Conservation (phyloP, 1,284 basidiomycete species). For the Trametes pubescens region DNA sequence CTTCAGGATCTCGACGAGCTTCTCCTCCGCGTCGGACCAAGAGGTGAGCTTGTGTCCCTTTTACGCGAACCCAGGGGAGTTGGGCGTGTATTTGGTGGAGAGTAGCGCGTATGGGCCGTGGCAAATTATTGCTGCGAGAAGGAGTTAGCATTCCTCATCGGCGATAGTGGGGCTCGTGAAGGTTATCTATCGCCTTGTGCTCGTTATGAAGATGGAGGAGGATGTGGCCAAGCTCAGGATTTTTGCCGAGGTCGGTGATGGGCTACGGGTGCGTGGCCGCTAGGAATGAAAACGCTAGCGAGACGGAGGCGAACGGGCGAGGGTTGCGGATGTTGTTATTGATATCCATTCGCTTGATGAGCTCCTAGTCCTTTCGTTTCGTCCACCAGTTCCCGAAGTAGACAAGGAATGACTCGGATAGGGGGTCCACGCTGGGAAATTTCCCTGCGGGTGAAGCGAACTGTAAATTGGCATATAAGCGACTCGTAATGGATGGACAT, state of each 20-base stretch:
- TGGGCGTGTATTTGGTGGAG: slow-evolving; percentile 39
- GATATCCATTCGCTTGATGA: slow-evolving; percentile 34
- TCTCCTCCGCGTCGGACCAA: slow-evolving; percentile 40
- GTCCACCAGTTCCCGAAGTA: slow-evolving; percentile 38
- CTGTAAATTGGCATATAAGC: slow-evolving; percentile 14
- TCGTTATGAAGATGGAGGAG: slow-evolving; percentile 39
- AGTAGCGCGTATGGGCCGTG: slow-evolving; percentile 41
- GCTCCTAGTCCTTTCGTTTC: slow-evolving; percentile 35
- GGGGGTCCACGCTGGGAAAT: slow-evolving; percentile 35
- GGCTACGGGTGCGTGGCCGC: slow-evolving; percentile 41
- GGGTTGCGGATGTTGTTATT: slow-evolving; percentile 36
- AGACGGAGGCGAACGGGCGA: slow-evolving; percentile 37
- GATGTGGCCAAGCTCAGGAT: slow-evolving; percentile 40
- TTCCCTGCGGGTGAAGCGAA: slow-evolving; percentile 36
- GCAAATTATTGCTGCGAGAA: slow-evolving; percentile 35
- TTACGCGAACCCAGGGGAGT: slow-evolving; percentile 40
- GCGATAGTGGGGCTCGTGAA: not conserved
- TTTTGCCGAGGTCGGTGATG: slow-evolving; percentile 38
- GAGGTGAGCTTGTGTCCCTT: slow-evolving; percentile 42
- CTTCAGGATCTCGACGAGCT: slow-evolving; percentile 36
- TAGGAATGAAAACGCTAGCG: slow-evolving; percentile 40
- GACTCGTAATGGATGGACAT: not conserved
- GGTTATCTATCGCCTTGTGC: slow-evolving; percentile 38
- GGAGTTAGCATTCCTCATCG: not conserved
- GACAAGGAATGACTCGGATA: slow-evolving; percentile 36